Percentiles rank a stretch among this genome's conserved stretches.
These are phyloP conservation scores for Globisporangium spiculum DNA, from an alignment of 352 stramenopile species.

Conservation along the genomic window DNA sequence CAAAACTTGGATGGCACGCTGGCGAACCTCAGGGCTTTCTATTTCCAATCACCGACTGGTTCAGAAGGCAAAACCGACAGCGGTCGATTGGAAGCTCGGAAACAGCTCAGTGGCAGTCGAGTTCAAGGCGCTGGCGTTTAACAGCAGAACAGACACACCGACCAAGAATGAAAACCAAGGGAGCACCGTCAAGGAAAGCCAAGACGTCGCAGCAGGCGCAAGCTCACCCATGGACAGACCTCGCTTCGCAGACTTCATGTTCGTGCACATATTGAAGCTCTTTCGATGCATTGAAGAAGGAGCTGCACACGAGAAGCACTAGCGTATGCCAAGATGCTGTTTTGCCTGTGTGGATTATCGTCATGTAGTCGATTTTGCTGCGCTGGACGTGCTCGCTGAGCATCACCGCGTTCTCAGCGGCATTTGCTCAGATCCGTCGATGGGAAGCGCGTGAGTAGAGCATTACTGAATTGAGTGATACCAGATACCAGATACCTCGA, in stretches of 20 bases:
- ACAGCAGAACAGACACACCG: not conserved
- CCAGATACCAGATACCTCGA: not conserved
- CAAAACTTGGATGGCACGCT: not conserved
- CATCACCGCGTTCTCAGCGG: constrained; percentile 43
- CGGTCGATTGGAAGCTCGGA: not conserved
- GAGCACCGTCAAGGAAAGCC: constrained; percentile 19
- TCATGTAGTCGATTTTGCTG: constrained; percentile 31
- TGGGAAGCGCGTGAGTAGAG: not conserved
- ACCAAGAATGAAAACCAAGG: not conserved
- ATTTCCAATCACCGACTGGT: not conserved
- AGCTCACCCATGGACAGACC: constrained; percentile 30
- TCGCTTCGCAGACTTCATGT: constrained; percentile 40
- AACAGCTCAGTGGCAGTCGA: not conserved
- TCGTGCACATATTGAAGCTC: not conserved
- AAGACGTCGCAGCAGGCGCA: constrained; percentile 20
- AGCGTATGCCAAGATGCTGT: not conserved
- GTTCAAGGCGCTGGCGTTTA: not conserved
- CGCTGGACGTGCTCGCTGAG: constrained; percentile 36
- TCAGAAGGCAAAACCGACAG: not conserved
- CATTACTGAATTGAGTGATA: not conserved
- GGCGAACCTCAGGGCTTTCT: not conserved
- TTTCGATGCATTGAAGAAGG: not conserved
- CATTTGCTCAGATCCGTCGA: constrained; percentile 35
- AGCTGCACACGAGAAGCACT: not conserved
- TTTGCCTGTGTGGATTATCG: not conserved